A percentile compares a stretch with the other conserved stretches of the same genome.
phyloP scores from a whole-genome alignment of 169 alveolate species.

The Plasmodium sp. region DNA sequence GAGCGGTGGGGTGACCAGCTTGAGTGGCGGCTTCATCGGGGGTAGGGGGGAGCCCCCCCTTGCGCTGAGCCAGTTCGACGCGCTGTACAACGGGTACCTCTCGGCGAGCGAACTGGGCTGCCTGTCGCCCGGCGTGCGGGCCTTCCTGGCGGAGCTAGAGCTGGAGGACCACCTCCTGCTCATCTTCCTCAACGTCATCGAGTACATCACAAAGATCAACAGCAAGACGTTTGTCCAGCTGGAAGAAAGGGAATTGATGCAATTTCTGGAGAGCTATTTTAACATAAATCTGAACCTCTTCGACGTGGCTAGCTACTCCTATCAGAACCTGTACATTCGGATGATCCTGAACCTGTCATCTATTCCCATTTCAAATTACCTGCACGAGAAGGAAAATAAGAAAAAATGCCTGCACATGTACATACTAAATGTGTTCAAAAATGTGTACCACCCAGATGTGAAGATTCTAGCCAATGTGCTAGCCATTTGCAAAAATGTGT shows the following conservation, averaged over 20 bases:
- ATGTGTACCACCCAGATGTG: constrained; percentile 40
- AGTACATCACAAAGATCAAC: constrained; percentile 31
- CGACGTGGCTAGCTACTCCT: constrained; percentile 14
- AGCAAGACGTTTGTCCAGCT: constrained; percentile 43
- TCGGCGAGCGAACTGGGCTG: background rate
- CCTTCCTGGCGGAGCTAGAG: background rate
- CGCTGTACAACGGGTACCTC: background rate
- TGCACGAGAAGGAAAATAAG: constrained; percentile 58
- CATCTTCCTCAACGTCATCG: constrained; percentile 39
- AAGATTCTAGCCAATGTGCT: constrained; percentile 20
- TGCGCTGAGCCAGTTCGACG: background rate
- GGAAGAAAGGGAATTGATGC: constrained; percentile 35
- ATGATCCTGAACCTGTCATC: constrained; percentile 36
- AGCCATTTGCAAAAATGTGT: constrained; percentile 66
- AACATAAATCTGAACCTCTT: constrained; percentile 27
- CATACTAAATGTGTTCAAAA: constrained; percentile 25
- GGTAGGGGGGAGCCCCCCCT: background rate
- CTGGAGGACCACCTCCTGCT: constrained; percentile 6
- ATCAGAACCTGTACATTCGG: constrained; percentile 19
- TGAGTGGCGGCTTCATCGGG: too few species aligned
- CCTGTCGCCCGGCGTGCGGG: background rate
- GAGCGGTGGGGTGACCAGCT: too few species aligned
- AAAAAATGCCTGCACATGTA: constrained; percentile 21
- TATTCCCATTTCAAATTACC: constrained; percentile 34
- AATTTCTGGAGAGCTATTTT: constrained; percentile 28